Percentiles rank a stretch among this genome's conserved stretches.
phyloP scores from a whole-genome alignment of 1,139 yeast genomes.

The Suhomyces anneliseae region DNA sequence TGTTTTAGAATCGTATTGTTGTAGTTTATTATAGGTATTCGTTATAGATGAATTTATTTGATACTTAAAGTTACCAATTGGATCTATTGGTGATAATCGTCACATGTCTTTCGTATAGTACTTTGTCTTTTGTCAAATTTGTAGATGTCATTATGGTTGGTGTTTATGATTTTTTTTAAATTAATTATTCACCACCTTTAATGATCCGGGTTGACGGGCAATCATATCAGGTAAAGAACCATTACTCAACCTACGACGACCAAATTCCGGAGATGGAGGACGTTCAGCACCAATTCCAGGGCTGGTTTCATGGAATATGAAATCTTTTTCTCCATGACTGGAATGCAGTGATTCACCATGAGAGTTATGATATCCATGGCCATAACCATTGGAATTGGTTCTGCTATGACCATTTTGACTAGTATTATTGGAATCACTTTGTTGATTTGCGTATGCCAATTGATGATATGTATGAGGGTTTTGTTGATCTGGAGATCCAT shows the following conservation, averaged over 20 bases:
- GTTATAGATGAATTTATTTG: no score
- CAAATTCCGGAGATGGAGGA: conserved; percentile 30
- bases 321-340: conserved; percentile 26
- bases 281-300: conserved; percentile 3
- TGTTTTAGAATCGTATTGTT: no score
- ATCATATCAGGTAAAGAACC: conserved; percentile 71
- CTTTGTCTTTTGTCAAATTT: no score
- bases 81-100: no score
- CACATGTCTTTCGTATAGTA: no score
- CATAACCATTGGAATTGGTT: conserved; percentile 13
- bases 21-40: no score
- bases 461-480: conserved; percentile 13
- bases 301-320: conserved; percentile 12
- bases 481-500: conserved; percentile 6
- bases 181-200: conserved; percentile 47
- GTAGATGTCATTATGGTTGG: no score
- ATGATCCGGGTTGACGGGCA: conserved; percentile 45
- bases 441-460: conserved; percentile 14
- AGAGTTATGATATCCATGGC: conserved; percentile 9
- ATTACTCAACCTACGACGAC: conserved; percentile 60
- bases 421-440: conserved; percentile 11
- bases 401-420: conserved; percentile 16
- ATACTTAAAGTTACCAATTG: no score
- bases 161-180: not conserved
- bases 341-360: conserved; percentile 26